Conservation (phyloP, 352 stramenopile species). For the Globisporangium cylindrosporum region DNA sequence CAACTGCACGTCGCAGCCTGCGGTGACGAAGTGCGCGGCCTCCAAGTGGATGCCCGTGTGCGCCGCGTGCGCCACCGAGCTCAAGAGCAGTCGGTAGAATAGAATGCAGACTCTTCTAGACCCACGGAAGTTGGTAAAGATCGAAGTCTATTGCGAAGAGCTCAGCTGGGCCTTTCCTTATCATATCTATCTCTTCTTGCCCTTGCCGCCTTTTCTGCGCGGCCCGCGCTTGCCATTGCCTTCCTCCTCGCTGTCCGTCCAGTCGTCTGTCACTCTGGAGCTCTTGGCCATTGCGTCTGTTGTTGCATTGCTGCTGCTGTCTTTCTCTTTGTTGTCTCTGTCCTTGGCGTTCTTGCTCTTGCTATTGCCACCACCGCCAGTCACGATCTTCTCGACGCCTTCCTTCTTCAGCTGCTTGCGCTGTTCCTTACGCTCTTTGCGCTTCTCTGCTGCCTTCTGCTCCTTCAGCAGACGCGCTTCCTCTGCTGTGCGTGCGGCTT, state of each 20-base stretch:
- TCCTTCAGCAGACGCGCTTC: constrained; percentile 65
- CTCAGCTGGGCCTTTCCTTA: not conserved
- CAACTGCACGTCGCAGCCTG: constrained; percentile 45
- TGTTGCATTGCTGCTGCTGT: not conserved
- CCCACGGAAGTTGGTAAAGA: not conserved
- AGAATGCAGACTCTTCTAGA: not conserved
- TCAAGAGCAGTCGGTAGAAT: constrained; percentile 41
- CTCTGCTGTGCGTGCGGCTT: constrained; percentile 44
- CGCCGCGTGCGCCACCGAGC: constrained; percentile 37
- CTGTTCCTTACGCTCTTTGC: constrained; percentile 75
- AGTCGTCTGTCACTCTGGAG: not conserved
- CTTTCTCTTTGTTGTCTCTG: not conserved
- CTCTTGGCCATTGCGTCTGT: not conserved
- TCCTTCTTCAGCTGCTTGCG: constrained; percentile 82
- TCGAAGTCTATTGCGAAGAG: not conserved
- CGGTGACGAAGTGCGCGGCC: constrained; percentile 73
- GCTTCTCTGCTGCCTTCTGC: constrained; percentile 74
- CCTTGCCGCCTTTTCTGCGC: constrained; percentile 16
- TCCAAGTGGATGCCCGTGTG: constrained; percentile 89
- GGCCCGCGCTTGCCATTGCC: constrained; percentile 7
- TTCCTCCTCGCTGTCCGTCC: constrained; percentile 17
- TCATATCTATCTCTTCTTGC: constrained; percentile 13
- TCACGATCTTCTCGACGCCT: constrained; percentile 66
- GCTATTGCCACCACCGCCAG: constrained; percentile 24
- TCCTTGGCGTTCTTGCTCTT: constrained; percentile 32